Evolutionary conservation across 106 monocot species (phyloP), one percentile per base, ranked within the genome.

Genomic region (Narthecium ossifragum): DNA sequence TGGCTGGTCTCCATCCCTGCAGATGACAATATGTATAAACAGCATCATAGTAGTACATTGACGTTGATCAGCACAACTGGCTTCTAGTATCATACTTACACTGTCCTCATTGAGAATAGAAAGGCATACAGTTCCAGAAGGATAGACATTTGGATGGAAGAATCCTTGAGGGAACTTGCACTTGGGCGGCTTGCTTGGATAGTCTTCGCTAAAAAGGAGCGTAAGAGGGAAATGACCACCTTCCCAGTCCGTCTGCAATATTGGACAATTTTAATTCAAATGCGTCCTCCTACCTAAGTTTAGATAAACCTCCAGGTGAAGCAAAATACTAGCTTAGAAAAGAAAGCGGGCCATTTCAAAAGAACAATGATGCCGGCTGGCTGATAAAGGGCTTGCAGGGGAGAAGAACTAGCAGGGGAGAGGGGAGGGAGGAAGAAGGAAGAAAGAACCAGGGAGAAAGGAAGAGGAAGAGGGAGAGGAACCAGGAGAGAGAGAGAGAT

Each of bases 111-210:
- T 75, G 27, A 75, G 68, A 37, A 75, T 75, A 26, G 75, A 75
- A 9, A 75, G 63, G 75, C 75, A 75, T 29, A 75, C 68, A 25
- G 75, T 75, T 23, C 75, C 68, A 4, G 68, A 75, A 31, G 75
- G 68, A 32, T 75, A 75, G 26, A 75, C 62, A 55, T 75, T 68
- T 28, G 75, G 75, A 49, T 75, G 75, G 49, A 75, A 75, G 62
- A 75, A 75, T 11, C 75, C 68, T 46, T 55, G 74, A 13, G 74
- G 74, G 54, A 74, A 74, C 53, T 60, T 74, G 61, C 74, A 74
- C 61, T 74, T 74, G n/a, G 74, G 74, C 15, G 74, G 74, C 26
- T 67, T 75, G 68, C 61, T 75, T 34, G 75, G 75, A 26, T 75
- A 75, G 50, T 75, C 75, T 43, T 75, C 68, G 32, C 38, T 68